Evolutionary conservation across 345 rosid species (phyloP).

Genomic region (Murraya paniculata): DNA sequence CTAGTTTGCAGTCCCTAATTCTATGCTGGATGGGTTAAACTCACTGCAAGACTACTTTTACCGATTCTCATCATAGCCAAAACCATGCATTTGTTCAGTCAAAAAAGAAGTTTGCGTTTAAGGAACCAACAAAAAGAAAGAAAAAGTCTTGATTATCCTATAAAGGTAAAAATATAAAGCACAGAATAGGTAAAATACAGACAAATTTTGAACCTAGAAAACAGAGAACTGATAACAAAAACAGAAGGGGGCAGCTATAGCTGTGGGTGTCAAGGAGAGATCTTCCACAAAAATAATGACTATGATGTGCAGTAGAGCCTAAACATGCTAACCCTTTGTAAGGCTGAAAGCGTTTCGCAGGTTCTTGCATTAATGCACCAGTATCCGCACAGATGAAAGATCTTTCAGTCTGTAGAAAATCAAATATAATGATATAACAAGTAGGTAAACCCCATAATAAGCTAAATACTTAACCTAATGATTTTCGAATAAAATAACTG

Average conservation of each 20-base stretch:
- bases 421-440: not conserved
- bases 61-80: constrained; percentile 1
- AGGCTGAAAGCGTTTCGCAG: constrained; percentile 54
- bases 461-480: not conserved
- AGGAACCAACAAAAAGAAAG: not conserved
- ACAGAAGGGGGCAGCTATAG: not conserved
- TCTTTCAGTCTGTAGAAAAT: constrained; percentile 66
- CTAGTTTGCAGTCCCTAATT: not conserved
- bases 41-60: not conserved
- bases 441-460: not conserved
- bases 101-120: not conserved
- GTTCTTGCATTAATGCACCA: constrained; percentile 76
- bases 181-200: not conserved
- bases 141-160: not conserved
- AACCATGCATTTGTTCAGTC: not conserved
- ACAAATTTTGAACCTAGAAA: not conserved
- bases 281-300: not conserved
- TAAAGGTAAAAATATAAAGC: not conserved
- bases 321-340: constrained; percentile 60
- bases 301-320: not conserved
- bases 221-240: not conserved
- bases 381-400: constrained; percentile 92
- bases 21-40: not conserved
- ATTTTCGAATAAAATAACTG: not conserved
- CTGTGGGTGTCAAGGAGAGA: not conserved